These are phyloP conservation scores for Trichoderma pleuroti DNA, from an alignment of 2,329 filamentous ascomycete genomes.

Conservation along the genomic window DNA sequence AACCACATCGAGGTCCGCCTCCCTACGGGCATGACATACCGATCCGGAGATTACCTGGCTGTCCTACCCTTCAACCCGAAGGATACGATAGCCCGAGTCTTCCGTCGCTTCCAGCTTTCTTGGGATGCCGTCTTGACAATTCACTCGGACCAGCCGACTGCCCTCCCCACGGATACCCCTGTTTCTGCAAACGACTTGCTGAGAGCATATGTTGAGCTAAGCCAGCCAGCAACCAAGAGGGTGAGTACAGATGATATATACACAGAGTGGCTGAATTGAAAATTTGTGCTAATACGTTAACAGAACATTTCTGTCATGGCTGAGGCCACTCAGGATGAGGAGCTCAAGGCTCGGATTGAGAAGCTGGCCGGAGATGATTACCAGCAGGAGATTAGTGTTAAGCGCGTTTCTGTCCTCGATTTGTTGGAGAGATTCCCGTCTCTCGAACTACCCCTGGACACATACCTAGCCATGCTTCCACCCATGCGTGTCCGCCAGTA, in stretches of 20 bases:
- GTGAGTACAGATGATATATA: constrained; percentile 32
- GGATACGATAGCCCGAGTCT: constrained; percentile 57
- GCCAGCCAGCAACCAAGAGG: constrained; percentile 67
- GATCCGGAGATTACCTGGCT: constrained; percentile 72
- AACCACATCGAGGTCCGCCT: constrained; percentile 65
- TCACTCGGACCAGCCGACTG: constrained; percentile 46
- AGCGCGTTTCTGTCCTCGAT: constrained; percentile 63
- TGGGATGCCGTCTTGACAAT: constrained; percentile 68
- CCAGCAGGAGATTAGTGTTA: constrained; percentile 47
- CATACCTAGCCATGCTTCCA: constrained; percentile 69
- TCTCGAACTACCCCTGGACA: constrained; percentile 58
- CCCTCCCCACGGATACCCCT: constrained; percentile 52
- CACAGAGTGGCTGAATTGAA: not conserved
- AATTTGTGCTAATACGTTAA: constrained; percentile 17
- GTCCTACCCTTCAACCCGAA: constrained; percentile 68
- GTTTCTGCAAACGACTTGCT: constrained; percentile 63
- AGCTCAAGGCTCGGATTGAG: constrained; percentile 41
- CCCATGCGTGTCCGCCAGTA: constrained; percentile 78
- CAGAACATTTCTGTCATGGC: constrained; percentile 42
- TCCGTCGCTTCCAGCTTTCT: constrained; percentile 62
- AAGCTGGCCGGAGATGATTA: constrained; percentile 47
- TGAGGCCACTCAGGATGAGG: constrained; percentile 47
- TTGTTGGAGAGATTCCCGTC: constrained; percentile 62
- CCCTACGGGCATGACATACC: constrained; percentile 62
- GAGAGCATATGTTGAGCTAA: constrained; percentile 68